Evolutionary conservation across 805 yeast genomes (phyloP), one percentile per base, ranked within the genome.

Genomic region (Barnettozyma botsteinii): DNA sequence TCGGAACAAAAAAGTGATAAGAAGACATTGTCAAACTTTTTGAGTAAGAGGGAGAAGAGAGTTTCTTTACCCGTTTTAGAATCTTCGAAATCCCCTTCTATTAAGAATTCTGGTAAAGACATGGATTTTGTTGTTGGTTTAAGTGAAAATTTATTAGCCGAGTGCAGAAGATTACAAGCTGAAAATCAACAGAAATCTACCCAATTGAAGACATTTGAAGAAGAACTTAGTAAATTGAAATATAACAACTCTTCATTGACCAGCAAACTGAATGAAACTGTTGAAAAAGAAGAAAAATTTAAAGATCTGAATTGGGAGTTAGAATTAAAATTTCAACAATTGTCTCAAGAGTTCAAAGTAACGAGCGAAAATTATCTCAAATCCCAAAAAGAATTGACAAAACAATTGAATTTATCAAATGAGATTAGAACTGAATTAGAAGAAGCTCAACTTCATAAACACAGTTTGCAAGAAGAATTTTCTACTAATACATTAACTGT

Each of bases 61-160:
- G 53, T 51, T 2, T 52, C 59, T 1, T 35, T 56, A 4, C 60
- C 60, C 7, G 53, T 41, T 3, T 37, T 56, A 7, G 59, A 55
- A 20, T 37, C 32, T 18, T 42, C 48, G 15, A 51, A 42, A 33
- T 42, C 58, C 2, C 42, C 55, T 12, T 31, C 50, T 8, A 39
- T 49, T 4, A 55, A 51, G 42, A 49, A 46, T 13, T 37, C 49
- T n/a, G 77, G 77, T 17, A 77, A 77, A 48, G 85, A 82, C 44
- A 76, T 81, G 66, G 76, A 77, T 53, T 83, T 83, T 54, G 78
- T 82, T 13, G 82, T 82, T 42, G 86, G 84, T 4, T 60, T 84
- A 41, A 79, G 86, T 61, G 91, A 84, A 51, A 81, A 81, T 42
- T 62, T 84, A 46, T 67, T 84, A 14, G 64, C 72, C 32, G 87